Conservation (phyloP, 306 rosid genomes). For the Trifolium dubium region DNA sequence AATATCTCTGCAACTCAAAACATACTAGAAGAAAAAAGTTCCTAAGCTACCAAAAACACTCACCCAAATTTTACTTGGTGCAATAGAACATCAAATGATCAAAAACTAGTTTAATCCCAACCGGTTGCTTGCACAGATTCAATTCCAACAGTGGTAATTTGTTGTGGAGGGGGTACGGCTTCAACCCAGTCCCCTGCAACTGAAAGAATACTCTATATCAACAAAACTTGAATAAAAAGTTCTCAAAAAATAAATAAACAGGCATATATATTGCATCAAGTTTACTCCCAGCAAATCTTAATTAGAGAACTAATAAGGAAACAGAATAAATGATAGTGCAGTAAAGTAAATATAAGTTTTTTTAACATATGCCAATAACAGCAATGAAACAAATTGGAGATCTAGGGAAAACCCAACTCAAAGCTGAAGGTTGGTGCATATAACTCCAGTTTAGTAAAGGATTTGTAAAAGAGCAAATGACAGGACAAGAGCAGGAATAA, state of each 20-base stretch:
- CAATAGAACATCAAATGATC: neutral
- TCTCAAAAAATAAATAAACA: neutral
- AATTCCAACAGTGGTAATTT: neutral
- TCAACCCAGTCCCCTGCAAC: slow-evolving; percentile 46
- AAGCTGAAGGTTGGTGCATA: neutral
- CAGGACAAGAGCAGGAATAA: too few species aligned
- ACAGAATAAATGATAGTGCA: neutral
- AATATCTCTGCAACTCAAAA: neutral
- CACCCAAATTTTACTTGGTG: neutral
- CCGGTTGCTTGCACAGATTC: slow-evolving; percentile 7
- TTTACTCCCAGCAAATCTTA: too few species aligned
- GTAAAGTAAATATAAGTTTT: neutral
- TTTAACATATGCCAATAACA: neutral
- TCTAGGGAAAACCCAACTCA: neutral
- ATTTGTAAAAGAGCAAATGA: neutral
- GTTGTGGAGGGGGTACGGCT: slow-evolving; percentile 25
- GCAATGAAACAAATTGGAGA: neutral
- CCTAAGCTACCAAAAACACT: neutral
- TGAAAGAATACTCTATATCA: slow-evolving; percentile 2
- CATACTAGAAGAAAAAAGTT: neutral
- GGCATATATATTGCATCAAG: too few species aligned
- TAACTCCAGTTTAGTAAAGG: neutral
- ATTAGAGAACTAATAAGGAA: too few species aligned
- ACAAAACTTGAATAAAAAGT: neutral
- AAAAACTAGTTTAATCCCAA: neutral